A percentile compares a stretch with the other conserved stretches of the same genome.
Conservation (phyloP, 495 filamentous ascomycete genomes). For the Penicillium cosmopolitanum region DNA sequence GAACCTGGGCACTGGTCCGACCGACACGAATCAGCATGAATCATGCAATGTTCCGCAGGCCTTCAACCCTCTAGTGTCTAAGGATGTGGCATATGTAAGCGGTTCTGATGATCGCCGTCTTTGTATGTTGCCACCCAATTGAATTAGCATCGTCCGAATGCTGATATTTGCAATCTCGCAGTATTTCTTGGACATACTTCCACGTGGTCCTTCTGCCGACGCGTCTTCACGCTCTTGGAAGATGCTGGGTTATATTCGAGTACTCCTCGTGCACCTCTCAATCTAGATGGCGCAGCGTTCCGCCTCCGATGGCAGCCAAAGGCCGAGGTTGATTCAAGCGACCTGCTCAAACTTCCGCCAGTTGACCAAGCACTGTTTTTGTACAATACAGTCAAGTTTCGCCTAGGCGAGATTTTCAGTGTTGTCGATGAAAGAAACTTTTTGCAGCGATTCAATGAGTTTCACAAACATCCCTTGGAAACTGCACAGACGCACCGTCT, state of each 20-base stretch:
- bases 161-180: not conserved
- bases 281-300: not conserved
- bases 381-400: conserved; percentile 5
- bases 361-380: not conserved
- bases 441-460: not conserved
- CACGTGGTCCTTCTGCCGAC: conserved; percentile 3
- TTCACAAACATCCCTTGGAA: not conserved
- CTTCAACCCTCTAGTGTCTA: not conserved
- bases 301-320: not conserved
- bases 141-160: not conserved
- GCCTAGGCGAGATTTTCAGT: conserved; percentile 4
- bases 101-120: not conserved
- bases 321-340: not conserved
- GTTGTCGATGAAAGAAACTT: conserved; percentile 3
- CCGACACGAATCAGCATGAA: not conserved
- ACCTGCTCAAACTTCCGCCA: not conserved
- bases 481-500: not conserved
- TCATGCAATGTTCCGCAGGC: not conserved
- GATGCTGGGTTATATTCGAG: not conserved
- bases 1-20: not conserved
- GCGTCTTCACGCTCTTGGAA: conserved; percentile 1
- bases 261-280: not conserved
- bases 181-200: conserved; percentile 11
- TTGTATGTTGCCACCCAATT: not conserved
- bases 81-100: not conserved